These are phyloP conservation scores for Pythium oligandrum DNA, from an alignment of 352 stramenopile genomes.

Conservation along the genomic window DNA sequence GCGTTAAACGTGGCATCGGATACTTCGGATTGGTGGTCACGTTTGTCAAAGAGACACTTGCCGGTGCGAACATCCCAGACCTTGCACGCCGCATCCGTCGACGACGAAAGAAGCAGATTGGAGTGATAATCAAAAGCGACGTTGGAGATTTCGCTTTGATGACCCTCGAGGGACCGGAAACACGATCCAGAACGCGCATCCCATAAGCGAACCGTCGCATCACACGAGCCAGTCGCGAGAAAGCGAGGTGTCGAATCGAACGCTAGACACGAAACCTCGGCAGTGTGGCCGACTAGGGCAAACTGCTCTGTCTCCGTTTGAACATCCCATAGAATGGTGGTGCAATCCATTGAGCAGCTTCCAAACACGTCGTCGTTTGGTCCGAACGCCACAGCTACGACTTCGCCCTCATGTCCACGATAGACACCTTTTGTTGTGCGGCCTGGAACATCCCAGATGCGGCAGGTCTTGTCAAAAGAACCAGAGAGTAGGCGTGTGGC, in stretches of 20 bases:
- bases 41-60: slow-evolving; percentile 58
- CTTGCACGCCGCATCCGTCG: slow-evolving; percentile 52
- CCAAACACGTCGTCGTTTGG: slow-evolving; percentile 34
- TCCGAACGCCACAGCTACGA: slow-evolving; percentile 48
- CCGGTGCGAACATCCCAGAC: slow-evolving; percentile 65
- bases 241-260: slow-evolving; percentile 44
- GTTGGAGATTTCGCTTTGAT: slow-evolving; percentile 53
- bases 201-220: slow-evolving; percentile 68
- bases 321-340: slow-evolving; percentile 60
- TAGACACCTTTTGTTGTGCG: slow-evolving; percentile 34
- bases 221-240: slow-evolving; percentile 56
- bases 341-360: slow-evolving; percentile 72
- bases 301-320: slow-evolving; percentile 38
- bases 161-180: slow-evolving; percentile 62
- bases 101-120: slow-evolving; percentile 49
- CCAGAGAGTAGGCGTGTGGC: slow-evolving; percentile 50
- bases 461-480: slow-evolving; percentile 78
- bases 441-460: slow-evolving; percentile 53
- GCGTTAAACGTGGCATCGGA: slow-evolving; percentile 55
- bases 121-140: slow-evolving; percentile 58
- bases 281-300: slow-evolving; percentile 46
- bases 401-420: slow-evolving; percentile 46
- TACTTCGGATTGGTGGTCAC: slow-evolving; percentile 46
- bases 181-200: slow-evolving; percentile 62
- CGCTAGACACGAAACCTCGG: slow-evolving; percentile 63